phyloP scores from a whole-genome alignment of 331 rosid genomes.

The Saraca asoca region DNA sequence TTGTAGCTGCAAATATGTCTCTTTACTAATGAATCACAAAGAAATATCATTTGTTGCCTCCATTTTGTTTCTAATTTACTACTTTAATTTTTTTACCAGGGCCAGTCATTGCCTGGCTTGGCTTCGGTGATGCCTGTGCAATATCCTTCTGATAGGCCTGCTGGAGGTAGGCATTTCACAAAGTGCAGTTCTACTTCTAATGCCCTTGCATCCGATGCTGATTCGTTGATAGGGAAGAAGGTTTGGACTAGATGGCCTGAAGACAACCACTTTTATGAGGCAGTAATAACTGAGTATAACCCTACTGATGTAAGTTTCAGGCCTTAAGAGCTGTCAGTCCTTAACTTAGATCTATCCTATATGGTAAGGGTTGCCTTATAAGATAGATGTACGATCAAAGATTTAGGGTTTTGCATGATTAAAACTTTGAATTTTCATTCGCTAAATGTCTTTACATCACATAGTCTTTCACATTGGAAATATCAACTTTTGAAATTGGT shows the following conservation, averaged over 20 bases:
- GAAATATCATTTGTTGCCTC: constrained; percentile 25
- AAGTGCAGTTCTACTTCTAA: constrained; percentile 60
- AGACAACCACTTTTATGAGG: constrained; percentile 93
- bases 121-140: constrained; percentile 64
- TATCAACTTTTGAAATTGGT: neutral
- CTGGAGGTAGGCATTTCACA: constrained; percentile 54
- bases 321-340: constrained; percentile 9
- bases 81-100: constrained; percentile 48
- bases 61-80: constrained; percentile 27
- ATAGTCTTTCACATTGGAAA: neutral
- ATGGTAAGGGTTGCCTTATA: neutral
- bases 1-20: constrained; percentile 21
- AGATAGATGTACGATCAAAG: neutral
- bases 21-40: neutral
- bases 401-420: too few relatives aligned
- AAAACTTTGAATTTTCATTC: neutral
- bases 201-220: constrained; percentile 48
- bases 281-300: constrained; percentile 75
- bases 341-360: neutral
- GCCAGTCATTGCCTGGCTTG: constrained; percentile 62
- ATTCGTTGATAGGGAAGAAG: constrained; percentile 80
- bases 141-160: constrained; percentile 58
- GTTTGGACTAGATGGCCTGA: constrained; percentile 98
- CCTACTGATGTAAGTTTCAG: constrained; percentile 52
- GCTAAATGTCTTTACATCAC: neutral